Percentiles rank a stretch among this genome's conserved stretches.
These are phyloP conservation scores for Striga hermonthica DNA, from an alignment of 305 asterid species.

Conservation along the genomic window DNA sequence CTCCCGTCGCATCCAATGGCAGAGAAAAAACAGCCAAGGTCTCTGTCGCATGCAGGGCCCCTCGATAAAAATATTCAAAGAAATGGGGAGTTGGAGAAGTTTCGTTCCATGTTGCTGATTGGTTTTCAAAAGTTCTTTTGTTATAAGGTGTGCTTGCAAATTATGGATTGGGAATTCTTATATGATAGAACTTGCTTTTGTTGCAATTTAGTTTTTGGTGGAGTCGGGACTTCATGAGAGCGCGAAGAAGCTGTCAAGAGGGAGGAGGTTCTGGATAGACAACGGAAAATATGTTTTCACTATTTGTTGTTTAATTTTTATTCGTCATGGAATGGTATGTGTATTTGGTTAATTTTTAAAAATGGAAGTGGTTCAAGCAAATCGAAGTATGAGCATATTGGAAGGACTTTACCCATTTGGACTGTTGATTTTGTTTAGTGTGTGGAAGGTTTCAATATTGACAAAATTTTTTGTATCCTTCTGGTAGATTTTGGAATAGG, in stretches of 20 bases:
- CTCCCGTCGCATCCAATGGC: slow-evolving; percentile 36
- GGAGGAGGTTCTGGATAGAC: slow-evolving; percentile 59
- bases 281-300: slow-evolving; percentile 53
- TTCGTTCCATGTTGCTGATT: slow-evolving; percentile 10
- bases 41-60: slow-evolving; percentile 77
- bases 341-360: slow-evolving; percentile 1
- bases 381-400: neutral
- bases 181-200: slow-evolving; percentile 6
- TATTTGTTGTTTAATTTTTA: neutral
- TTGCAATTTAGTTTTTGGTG: slow-evolving; percentile 50
- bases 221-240: slow-evolving; percentile 75
- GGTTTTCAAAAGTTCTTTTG: neutral
- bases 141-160: neutral
- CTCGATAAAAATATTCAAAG: slow-evolving; percentile 57
- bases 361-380: neutral
- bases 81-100: slow-evolving; percentile 74
- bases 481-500: slow-evolving; percentile 13
- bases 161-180: slow-evolving; percentile 21
- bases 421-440: neutral
- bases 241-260: slow-evolving; percentile 68
- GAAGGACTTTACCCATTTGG: neutral
- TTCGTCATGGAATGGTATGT: neutral
- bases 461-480: neutral
- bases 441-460: neutral
- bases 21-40: slow-evolving; percentile 46